Base-by-base conservation (phyloP, 2,329 filamentous ascomycete species). In the Ophiostoma australiae region DNA sequence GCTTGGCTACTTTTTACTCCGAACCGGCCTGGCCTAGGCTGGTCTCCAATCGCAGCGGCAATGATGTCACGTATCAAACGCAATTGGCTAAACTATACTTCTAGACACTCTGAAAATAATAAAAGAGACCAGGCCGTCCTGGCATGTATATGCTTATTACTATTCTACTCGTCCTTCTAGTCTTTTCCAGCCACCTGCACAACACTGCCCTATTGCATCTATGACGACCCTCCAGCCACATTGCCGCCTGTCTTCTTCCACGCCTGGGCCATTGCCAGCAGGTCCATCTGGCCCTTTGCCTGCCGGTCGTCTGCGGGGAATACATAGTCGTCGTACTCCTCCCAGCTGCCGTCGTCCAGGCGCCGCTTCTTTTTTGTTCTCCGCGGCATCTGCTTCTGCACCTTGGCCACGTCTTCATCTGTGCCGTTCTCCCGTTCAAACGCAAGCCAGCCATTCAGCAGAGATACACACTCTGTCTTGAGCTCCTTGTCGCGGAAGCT, bases 281-380 rank as follows among this genome's bases (percentile, higher is more conserved):
- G 84, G 78, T 91, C 92, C 69, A 91, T 91, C 80, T 97, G 82
- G 76, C 92, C 94, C 75, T 91, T 91, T 71, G 91, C 90, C 78
- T 92, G 90, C 81, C 92, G 88, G 79, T 97, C 94, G 82, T 98
- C 95, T 4, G 92, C 93, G 0, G 95, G 95, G 87, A 99, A 99
- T 44, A 99, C 88, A 77, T 97, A 98, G 80, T 98, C 95, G 81
- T 95, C 88, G 80, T 97, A 98, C 82, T 99, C 95, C 84, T 99
- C 93, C 83, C 93, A 97, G 52, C 88, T 90, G 79, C 95, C 94
- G 80, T 97, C 94, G 78, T 97, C 94, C 79, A 97, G 81, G 86
- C 89, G 93, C 80, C 95, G 90, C 77, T 93, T 86, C 85, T 95
- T 94, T 89, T 97, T 98, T 77, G 92, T 91, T 81, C 90, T 90